These are phyloP conservation scores for Drechslerella stenobrocha DNA, from an alignment of 2,329 filamentous ascomycete species.

Conservation along the genomic window DNA sequence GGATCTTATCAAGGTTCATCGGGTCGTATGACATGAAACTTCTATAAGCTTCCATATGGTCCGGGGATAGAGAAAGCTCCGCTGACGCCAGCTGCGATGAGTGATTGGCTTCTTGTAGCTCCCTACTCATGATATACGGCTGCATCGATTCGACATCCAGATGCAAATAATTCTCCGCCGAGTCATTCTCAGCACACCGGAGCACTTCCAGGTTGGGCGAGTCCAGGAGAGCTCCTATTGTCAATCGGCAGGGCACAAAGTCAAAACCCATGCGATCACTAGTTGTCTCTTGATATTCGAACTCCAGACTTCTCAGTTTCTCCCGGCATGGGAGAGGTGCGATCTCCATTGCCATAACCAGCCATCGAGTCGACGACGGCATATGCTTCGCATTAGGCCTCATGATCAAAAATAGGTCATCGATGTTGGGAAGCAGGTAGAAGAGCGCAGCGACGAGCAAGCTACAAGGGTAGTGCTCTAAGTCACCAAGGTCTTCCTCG, in stretches of 20 bases:
- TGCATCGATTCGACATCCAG: background rate
- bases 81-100: background rate
- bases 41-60: background rate
- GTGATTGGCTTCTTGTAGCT: background rate
- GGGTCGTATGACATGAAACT: conserved; percentile 20
- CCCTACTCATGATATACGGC: background rate
- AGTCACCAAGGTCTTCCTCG: conserved; percentile 8
- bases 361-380: conserved; percentile 14
- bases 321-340: conserved; percentile 17
- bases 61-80: background rate
- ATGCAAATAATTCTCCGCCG: background rate
- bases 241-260: conserved; percentile 12
- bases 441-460: conserved; percentile 18
- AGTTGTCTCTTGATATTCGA: conserved; percentile 20
- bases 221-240: conserved; percentile 13
- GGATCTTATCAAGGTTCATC: conserved; percentile 4
- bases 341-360: conserved; percentile 31
- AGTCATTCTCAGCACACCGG: conserved; percentile 9
- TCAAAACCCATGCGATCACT: background rate
- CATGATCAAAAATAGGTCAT: conserved; percentile 9
- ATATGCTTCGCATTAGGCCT: background rate
- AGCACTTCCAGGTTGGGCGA: conserved; percentile 14
- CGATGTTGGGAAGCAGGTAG: conserved; percentile 18
- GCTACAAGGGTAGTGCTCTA: conserved; percentile 13
- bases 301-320: conserved; percentile 15